Conservation (phyloP, 306 rosid species). For the Alnus glutinosa region DNA sequence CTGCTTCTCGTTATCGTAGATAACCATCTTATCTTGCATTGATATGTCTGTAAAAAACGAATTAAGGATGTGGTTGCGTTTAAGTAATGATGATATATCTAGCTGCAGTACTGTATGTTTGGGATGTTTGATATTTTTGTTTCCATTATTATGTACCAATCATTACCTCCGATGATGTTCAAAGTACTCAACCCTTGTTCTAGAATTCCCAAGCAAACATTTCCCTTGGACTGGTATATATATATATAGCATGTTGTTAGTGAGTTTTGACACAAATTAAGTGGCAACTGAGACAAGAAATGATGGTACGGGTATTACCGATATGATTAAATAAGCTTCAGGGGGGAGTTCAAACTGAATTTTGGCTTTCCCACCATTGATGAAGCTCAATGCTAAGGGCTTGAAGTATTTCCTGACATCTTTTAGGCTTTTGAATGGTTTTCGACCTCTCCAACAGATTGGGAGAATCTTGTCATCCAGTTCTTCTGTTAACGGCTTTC, state of each 20-base stretch:
- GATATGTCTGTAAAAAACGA: slow-evolving; percentile 50
- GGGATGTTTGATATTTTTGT: not conserved
- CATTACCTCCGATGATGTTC: slow-evolving; percentile 85
- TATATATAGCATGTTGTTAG: not conserved
- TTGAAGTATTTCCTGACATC: slow-evolving; percentile 88
- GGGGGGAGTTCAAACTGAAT: slow-evolving; percentile 71
- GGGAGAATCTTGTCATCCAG: slow-evolving; percentile 60
- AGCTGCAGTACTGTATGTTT: too few relatives aligned
- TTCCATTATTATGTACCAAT: too few relatives aligned
- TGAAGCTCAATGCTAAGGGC: slow-evolving; percentile 63
- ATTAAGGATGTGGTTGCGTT: not conserved
- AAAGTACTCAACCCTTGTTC: slow-evolving; percentile 63
- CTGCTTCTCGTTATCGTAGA: slow-evolving; percentile 72
- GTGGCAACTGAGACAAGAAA: not conserved
- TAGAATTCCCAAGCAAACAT: slow-evolving; percentile 91
- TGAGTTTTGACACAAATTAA: slow-evolving; percentile 7
- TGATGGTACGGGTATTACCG: slow-evolving; percentile 44
- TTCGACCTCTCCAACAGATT: slow-evolving; percentile 79
- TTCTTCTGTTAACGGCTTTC: slow-evolving; percentile 60
- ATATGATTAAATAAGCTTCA: slow-evolving; percentile 74
- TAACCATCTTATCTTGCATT: slow-evolving; percentile 77
- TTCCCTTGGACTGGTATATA: slow-evolving; percentile 61
- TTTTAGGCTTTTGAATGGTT: slow-evolving; percentile 56
- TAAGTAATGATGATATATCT: not conserved
- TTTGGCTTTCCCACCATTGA: slow-evolving; percentile 39